These are phyloP conservation scores for Sordaria brevicollis DNA, from an alignment of 495 filamentous ascomycete genomes.

Conservation along the genomic window DNA sequence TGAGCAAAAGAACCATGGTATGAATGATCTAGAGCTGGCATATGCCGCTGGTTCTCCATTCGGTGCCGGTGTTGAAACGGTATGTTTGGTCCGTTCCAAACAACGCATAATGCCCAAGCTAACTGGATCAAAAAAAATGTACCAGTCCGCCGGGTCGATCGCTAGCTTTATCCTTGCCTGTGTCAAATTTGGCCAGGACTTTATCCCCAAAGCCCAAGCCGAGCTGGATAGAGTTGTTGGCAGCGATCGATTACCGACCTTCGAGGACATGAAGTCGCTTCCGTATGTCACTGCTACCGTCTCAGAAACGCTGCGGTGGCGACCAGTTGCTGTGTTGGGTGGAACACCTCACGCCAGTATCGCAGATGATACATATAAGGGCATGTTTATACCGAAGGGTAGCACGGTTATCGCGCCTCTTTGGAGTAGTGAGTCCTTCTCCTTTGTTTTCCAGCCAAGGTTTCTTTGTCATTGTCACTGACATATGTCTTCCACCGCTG, in stretches of 20 bases:
- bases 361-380: conserved; percentile 44
- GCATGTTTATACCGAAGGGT: conserved; percentile 42
- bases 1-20: conserved; percentile 33
- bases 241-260: conserved; percentile 34
- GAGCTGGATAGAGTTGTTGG: conserved; percentile 49
- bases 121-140: too few species aligned
- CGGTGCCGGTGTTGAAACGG: conserved; percentile 57
- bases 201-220: conserved; percentile 38
- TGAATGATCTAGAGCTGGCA: conserved; percentile 44
- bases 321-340: conserved; percentile 38
- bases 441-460: background rate
- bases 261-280: conserved; percentile 34
- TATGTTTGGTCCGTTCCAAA: too few species aligned
- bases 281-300: conserved; percentile 38
- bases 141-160: conserved; percentile 31
- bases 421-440: conserved; percentile 34
- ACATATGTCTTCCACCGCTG: conserved; percentile 2
- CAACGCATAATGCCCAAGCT: too few species aligned
- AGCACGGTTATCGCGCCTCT: conserved; percentile 42
- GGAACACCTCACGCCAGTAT: conserved; percentile 50
- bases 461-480: conserved; percentile 8
- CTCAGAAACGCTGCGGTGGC: conserved; percentile 43
- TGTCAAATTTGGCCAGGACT: conserved; percentile 36
- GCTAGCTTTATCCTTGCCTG: conserved; percentile 49
- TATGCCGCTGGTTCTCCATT: conserved; percentile 50